Evolutionary conservation across 345 rosid species (phyloP).

Genomic region (Punica granatum): DNA sequence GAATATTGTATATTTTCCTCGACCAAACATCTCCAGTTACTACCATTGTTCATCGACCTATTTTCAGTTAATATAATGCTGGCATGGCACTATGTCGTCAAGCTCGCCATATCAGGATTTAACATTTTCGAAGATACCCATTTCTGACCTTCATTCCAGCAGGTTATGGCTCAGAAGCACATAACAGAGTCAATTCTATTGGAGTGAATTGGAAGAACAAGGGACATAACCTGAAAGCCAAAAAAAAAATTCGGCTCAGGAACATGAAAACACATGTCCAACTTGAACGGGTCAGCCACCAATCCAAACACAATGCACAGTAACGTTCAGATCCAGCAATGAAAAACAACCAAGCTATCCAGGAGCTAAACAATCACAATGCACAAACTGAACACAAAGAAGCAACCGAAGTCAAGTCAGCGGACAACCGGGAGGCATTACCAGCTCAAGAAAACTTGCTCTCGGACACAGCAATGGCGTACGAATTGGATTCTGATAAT

Average conservation of each 20-base stretch:
- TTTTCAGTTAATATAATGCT: too few species aligned
- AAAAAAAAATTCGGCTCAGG: neutral
- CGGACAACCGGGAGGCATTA: neutral
- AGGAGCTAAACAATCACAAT: neutral
- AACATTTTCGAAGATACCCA: too few species aligned
- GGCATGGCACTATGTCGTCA: too few species aligned
- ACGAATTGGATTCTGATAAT: neutral
- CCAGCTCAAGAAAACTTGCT: neutral
- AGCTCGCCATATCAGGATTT: too few species aligned
- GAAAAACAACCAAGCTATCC: neutral
- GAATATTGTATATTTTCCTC: too few species aligned
- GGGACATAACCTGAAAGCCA: neutral
- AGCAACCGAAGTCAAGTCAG: neutral
- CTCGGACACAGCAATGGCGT: neutral
- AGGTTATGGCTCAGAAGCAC: slow-evolving; percentile 1
- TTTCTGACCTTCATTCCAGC: slow-evolving; percentile 25
- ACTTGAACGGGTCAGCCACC: neutral
- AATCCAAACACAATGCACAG: neutral
- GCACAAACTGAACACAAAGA: neutral
- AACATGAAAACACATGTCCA: neutral
- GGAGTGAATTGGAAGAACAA: neutral
- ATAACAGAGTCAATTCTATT: neutral
- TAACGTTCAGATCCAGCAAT: neutral
- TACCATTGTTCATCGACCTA: too few species aligned
- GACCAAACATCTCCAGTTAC: too few species aligned